Evolutionary conservation across 345 rosid genomes (phyloP).

Genomic region (Hirschfeldia incana): DNA sequence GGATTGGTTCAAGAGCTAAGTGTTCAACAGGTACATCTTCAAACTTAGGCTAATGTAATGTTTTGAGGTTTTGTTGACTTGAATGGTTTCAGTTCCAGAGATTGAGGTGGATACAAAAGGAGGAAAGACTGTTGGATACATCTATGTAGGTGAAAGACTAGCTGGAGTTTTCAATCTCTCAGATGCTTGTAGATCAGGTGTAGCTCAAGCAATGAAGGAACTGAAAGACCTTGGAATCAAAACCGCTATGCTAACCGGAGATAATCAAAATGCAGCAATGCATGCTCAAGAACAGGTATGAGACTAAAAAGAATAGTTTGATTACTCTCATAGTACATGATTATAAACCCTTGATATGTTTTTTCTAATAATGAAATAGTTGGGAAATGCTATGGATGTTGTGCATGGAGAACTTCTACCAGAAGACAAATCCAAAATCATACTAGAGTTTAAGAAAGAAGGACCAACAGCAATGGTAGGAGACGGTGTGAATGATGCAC

Average conservation of each 20-base stretch:
- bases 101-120: conserved; percentile 38
- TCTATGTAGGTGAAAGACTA: conserved; percentile 47
- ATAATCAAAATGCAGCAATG: conserved; percentile 62
- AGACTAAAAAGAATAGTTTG: no score
- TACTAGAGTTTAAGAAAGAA: conserved; percentile 52
- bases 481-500: conserved; percentile 95
- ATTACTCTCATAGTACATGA: not conserved
- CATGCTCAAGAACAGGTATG: conserved; percentile 54
- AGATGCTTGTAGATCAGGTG: conserved; percentile 80
- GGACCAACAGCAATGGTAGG: conserved; percentile 87
- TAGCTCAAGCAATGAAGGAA: conserved; percentile 55
- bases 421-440: conserved; percentile 60
- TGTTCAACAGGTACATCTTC: conserved; percentile 47
- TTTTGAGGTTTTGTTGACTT: conserved; percentile 13
- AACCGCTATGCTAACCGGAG: conserved; percentile 88
- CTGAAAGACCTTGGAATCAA: conserved; percentile 59
- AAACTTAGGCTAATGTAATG: not conserved
- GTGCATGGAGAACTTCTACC: conserved; percentile 83
- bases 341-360: not conserved
- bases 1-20: conserved; percentile 62
- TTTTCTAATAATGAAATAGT: conserved; percentile 31
- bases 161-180: conserved; percentile 69
- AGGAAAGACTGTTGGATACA: conserved; percentile 67
- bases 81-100: conserved; percentile 44
- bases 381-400: conserved; percentile 55